Evolutionary conservation across 2,329 filamentous ascomycete genomes (phyloP), one percentile per base, ranked within the genome.

Genomic region (Ophiostoma triangulosporum): DNA sequence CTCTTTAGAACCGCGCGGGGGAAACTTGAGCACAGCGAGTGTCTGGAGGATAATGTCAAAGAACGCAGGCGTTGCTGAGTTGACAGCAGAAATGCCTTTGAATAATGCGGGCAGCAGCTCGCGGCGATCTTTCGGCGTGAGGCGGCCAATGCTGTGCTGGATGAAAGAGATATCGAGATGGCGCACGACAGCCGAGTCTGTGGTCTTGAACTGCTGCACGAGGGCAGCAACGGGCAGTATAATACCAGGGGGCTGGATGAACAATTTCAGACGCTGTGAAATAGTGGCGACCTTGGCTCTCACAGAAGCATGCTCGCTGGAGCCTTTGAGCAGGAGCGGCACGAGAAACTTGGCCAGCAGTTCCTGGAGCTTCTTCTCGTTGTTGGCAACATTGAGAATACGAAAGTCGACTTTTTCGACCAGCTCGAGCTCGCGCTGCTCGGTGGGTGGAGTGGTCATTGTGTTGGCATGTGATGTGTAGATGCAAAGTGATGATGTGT

Each of bases 81-180:
- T 73, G 60, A 82, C 78, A 22, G 72, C 71, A 3, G 78, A 73
- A 45, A 94, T 83, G 9, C 83, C 84, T 58, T 77, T 73, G 15
- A 90, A 69, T 9, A 89, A 68, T 3, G 79, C 74, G 1, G 88
- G 82, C n/a, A 96, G 68, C 4, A 95, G 70, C 11, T 82, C 79
- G 33, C 84, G 76, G 60, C 88, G 79, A 40, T 91, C 84, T 52
- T 74, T 63, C 12, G 70, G 66, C 31, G 71, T 66, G 22, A 78
- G 64, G 3, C 76, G 72, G 40, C 70, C 66, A 27, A 80, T 62
- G 40, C 91, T 93, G 64, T 95, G 88, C 63, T 94, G 87, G 35
- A 96, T 85, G 64, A 95, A 95, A 17, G 86, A 75, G 38, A 97
- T 72, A 67, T 97, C 90, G 61, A 96, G 86, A 64, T 95, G 87